phyloP scores from a whole-genome alignment of 345 rosid genomes.

The Moringa oleifera region DNA sequence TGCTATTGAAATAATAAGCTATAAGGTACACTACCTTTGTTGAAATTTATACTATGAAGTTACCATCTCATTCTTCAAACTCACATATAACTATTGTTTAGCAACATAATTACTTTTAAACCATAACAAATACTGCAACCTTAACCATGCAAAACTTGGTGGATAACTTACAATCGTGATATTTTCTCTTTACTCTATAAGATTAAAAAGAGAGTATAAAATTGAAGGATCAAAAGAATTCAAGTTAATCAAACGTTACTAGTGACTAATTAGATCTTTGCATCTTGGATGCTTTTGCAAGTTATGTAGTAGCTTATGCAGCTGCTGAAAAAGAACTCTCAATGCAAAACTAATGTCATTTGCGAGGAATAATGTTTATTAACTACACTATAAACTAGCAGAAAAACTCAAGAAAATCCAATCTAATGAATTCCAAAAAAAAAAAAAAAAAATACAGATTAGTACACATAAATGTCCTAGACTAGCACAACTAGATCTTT shows the following conservation, averaged over 20 bases:
- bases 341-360: constrained; percentile 64
- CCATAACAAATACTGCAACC: not conserved
- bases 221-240: not conserved
- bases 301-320: constrained; percentile 48
- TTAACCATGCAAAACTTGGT: not conserved
- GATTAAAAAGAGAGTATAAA: not conserved
- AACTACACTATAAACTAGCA: not conserved
- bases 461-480: constrained; percentile 20
- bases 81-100: too few species aligned
- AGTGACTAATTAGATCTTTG: constrained; percentile 62
- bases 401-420: not conserved
- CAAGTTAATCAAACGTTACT: constrained; percentile 30
- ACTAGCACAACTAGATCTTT: constrained; percentile 66
- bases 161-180: too few species aligned
- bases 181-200: not conserved
- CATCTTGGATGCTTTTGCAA: constrained; percentile 49
- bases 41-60: too few species aligned
- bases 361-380: constrained; percentile 18
- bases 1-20: too few species aligned
- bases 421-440: not conserved
- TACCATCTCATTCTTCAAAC: too few species aligned
- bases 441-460: too few species aligned
- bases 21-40: too few species aligned
- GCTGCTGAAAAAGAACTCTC: constrained; percentile 56
- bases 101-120: not conserved